Conservation (phyloP, 306 rosid species). For the Crotalaria pallida region DNA sequence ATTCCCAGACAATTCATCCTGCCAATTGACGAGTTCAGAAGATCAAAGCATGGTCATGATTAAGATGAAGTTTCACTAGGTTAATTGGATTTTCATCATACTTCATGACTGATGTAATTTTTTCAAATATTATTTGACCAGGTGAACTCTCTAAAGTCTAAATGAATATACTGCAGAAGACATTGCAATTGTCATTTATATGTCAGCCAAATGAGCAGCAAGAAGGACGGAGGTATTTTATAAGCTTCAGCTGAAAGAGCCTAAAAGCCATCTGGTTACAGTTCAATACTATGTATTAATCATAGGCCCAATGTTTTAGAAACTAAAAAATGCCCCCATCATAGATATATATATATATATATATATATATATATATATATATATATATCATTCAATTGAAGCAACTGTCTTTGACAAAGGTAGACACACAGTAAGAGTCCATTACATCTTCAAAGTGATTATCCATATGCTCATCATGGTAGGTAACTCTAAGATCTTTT, state of each 20-base stretch:
- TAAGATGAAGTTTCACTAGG: not conserved
- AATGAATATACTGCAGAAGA: conserved; percentile 1
- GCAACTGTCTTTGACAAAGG: conserved; percentile 1
- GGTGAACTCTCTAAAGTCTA: not conserved
- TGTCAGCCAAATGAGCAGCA: not conserved
- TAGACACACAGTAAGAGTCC: conserved; percentile 15
- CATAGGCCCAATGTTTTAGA: not conserved
- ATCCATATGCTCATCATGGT: conserved; percentile 39
- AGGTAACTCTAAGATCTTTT: conserved; percentile 40
- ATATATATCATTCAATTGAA: conserved; percentile 7
- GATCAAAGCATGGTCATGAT: conserved; percentile 2
- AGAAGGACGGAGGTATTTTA: not conserved
- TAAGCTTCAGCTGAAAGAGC: conserved; percentile 2
- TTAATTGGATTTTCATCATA: conserved; percentile 3
- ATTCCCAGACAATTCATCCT: conserved; percentile 75
- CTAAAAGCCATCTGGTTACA: not conserved
- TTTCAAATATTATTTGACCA: not conserved
- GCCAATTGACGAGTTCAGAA: conserved; percentile 34
- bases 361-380: not conserved
- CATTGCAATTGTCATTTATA: not conserved
- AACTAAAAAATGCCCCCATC: conserved; percentile 9
- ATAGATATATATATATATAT: not conserved
- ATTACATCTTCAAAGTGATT: conserved; percentile 66
- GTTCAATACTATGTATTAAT: conserved; percentile 14
- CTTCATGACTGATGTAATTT: not conserved